Percentiles rank a stretch among this genome's conserved stretches.
Conservation (phyloP, 2,329 filamentous ascomycete genomes). For the Trichoderma afroharzianum region DNA sequence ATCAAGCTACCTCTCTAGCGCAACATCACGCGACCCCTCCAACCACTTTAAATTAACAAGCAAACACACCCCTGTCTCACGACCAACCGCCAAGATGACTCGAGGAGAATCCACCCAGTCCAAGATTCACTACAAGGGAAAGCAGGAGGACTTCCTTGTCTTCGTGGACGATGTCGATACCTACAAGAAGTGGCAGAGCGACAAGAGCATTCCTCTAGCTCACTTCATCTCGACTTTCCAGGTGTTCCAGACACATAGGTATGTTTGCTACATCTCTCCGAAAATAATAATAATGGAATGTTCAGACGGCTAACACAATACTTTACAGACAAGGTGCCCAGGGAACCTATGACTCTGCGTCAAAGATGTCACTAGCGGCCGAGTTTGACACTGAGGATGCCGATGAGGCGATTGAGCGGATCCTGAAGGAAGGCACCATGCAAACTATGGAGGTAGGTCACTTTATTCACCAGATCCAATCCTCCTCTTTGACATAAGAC, state of each 20-base stretch:
- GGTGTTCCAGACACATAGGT: slow-evolving; percentile 88
- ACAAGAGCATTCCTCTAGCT: slow-evolving; percentile 73
- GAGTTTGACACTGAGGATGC: slow-evolving; percentile 82
- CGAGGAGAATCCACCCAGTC: slow-evolving; percentile 66
- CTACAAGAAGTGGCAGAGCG: slow-evolving; percentile 77
- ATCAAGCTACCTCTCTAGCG: slow-evolving; percentile 18
- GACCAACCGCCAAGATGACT: slow-evolving; percentile 51
- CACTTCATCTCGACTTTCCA: slow-evolving; percentile 87
- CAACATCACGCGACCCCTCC: slow-evolving; percentile 6
- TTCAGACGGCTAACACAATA: slow-evolving; percentile 18
- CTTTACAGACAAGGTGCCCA: slow-evolving; percentile 73
- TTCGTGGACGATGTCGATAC: slow-evolving; percentile 58
- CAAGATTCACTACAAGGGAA: slow-evolving; percentile 85
- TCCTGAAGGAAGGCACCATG: slow-evolving; percentile 70
- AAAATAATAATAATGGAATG: too few species aligned
- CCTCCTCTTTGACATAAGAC: background rate
- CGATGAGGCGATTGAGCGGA: slow-evolving; percentile 77
- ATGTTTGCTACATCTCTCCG: slow-evolving; percentile 34
- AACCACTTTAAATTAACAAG: background rate
- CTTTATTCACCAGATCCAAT: too few species aligned
- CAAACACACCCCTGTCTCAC: slow-evolving; percentile 13
- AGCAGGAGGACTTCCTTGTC: slow-evolving; percentile 55
- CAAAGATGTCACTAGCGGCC: slow-evolving; percentile 69
- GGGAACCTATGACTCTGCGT: slow-evolving; percentile 72
- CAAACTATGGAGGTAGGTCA: slow-evolving; percentile 56